phyloP scores from a whole-genome alignment of 2,329 filamentous ascomycete species.

The Aspergillus piperis region DNA sequence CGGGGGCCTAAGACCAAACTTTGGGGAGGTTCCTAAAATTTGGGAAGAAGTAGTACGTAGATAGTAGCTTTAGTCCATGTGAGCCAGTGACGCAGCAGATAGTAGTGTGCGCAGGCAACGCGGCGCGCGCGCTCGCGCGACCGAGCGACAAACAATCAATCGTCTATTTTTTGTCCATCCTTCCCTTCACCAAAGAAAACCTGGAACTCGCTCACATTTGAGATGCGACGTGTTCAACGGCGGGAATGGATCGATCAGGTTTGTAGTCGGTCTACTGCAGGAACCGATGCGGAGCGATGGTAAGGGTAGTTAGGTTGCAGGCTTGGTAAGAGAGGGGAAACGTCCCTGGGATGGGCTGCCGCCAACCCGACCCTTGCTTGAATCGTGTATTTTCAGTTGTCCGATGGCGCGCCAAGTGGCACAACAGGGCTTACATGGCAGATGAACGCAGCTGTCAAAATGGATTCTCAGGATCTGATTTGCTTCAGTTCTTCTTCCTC shows the following conservation, averaged over 20 bases:
- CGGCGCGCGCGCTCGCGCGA: not conserved
- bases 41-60: not conserved
- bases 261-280: constrained; percentile 38
- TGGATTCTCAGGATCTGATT: not conserved
- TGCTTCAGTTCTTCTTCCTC: not conserved
- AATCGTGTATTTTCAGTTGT: constrained; percentile 6
- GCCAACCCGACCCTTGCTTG: constrained; percentile 16
- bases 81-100: not conserved
- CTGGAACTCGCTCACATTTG: constrained; percentile 7
- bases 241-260: constrained; percentile 22
- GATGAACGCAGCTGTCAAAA: constrained; percentile 15
- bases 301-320: constrained; percentile 11
- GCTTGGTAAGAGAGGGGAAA: constrained; percentile 16
- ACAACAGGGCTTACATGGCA: constrained; percentile 6
- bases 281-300: constrained; percentile 34
- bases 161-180: too few relatives aligned
- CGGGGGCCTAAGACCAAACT: not conserved
- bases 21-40: not conserved
- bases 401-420: constrained; percentile 1
- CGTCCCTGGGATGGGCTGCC: constrained; percentile 7
- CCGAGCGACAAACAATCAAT: not conserved
- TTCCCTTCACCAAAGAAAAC: not conserved
- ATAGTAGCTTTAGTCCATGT: not conserved
- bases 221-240: constrained; percentile 25
- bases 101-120: not conserved